Conservation (phyloP, 2,329 filamentous ascomycete species). For the Rhynchosporium graminicola region DNA sequence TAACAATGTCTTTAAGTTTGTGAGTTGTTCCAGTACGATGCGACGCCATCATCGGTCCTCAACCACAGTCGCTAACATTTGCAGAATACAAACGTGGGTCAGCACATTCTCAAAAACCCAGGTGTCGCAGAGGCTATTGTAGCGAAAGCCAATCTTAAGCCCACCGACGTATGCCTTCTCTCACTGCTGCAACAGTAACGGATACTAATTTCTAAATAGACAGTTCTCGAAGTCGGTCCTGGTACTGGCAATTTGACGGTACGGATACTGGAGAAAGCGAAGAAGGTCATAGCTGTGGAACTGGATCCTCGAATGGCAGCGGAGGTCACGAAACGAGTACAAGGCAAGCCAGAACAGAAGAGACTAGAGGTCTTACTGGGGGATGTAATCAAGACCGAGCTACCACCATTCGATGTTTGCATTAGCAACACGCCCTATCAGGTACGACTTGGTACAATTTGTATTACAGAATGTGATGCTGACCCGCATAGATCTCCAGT, state of each 20-base stretch:
- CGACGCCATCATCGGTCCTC: background rate
- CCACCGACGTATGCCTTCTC: constrained; percentile 64
- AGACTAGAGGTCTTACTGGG: constrained; percentile 86
- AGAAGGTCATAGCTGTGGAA: constrained; percentile 81
- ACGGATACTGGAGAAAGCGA: constrained; percentile 83
- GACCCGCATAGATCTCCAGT: constrained; percentile 68
- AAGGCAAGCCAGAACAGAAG: constrained; percentile 82
- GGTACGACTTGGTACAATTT: constrained; percentile 42
- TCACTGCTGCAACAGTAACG: background rate
- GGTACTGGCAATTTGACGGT: constrained; percentile 89
- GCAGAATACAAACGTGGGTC: constrained; percentile 53
- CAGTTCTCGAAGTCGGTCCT: constrained; percentile 86
- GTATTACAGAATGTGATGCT: constrained; percentile 32
- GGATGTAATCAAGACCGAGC: constrained; percentile 84
- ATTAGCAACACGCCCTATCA: constrained; percentile 70
- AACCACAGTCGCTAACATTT: background rate
- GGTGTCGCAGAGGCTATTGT: constrained; percentile 82
- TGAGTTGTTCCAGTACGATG: background rate
- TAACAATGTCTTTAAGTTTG: constrained; percentile 94
- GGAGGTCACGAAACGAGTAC: constrained; percentile 90
- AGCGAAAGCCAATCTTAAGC: constrained; percentile 85
- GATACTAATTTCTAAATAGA: constrained; percentile 1
- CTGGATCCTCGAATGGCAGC: constrained; percentile 91
- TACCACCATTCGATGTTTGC: constrained; percentile 76
- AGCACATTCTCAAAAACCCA: constrained; percentile 88